These are phyloP conservation scores for Suillus variegatus DNA, from an alignment of 768 basidiomycete species.

Conservation along the genomic window DNA sequence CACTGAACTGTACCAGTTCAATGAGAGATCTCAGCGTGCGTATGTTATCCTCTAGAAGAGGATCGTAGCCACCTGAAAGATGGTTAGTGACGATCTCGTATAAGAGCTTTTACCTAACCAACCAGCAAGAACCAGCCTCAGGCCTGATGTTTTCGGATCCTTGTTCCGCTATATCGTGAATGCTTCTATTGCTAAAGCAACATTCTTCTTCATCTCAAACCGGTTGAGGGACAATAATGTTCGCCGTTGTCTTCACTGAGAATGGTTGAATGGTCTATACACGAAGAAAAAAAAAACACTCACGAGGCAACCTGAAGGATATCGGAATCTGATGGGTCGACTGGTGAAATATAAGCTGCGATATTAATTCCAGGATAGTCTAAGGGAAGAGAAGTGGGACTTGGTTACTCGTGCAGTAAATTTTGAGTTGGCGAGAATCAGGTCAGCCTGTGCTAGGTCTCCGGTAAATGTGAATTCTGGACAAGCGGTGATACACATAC, in stretches of 20 bases:
- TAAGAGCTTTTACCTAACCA: neutral
- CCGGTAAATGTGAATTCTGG: slow-evolving; percentile 5
- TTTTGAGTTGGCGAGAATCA: slow-evolving; percentile 87
- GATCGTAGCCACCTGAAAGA: slow-evolving; percentile 82
- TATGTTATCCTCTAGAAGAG: slow-evolving; percentile 83
- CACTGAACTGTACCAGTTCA: slow-evolving; percentile 35
- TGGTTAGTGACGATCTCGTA: slow-evolving; percentile 6
- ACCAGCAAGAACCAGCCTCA: slow-evolving; percentile 84
- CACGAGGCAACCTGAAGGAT: slow-evolving; percentile 45
- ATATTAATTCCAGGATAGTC: slow-evolving; percentile 88
- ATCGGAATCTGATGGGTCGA: slow-evolving; percentile 48
- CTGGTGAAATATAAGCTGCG: slow-evolving; percentile 58
- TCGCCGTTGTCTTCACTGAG: too few species aligned
- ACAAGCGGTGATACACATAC: slow-evolving; percentile 44
- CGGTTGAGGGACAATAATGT: too few species aligned
- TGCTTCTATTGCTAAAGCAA: too few species aligned
- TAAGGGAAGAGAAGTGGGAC: too few species aligned
- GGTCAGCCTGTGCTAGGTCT: slow-evolving; percentile 77
- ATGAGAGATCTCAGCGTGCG: slow-evolving; percentile 65
- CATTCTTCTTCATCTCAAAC: too few species aligned
- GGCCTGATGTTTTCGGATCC: too few species aligned
- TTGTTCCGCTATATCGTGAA: too few species aligned
- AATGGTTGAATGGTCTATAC: too few species aligned
- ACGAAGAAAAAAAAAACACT: too few species aligned
- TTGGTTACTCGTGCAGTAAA: slow-evolving; percentile 84